Evolutionary conservation across 1,139 yeast species (phyloP).

Genomic region (Suhomyces bokatorum): DNA sequence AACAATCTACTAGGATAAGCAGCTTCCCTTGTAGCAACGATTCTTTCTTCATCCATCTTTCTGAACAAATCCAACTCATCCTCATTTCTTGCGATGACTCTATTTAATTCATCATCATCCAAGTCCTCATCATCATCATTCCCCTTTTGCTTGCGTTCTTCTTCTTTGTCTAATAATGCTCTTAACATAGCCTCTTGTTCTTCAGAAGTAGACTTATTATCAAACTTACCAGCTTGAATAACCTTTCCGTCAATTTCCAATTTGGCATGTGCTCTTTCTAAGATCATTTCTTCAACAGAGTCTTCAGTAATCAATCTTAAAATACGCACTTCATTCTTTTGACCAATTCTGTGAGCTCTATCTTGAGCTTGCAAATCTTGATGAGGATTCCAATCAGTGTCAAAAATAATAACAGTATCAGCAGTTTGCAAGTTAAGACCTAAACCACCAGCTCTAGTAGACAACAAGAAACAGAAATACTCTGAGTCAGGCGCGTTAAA

Average conservation of each 20-base stretch:
- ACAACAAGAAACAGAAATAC: conserved; percentile 72
- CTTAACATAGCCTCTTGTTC: conserved; percentile 79
- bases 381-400: conserved; percentile 92
- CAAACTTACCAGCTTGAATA: conserved; percentile 86
- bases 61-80: conserved; percentile 56
- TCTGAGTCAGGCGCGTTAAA: conserved; percentile 76
- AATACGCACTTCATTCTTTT: conserved; percentile 81
- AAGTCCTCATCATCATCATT: conserved; percentile 51
- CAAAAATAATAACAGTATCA: conserved; percentile 83
- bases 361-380: conserved; percentile 92
- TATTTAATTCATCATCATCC: conserved; percentile 73
- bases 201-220: conserved; percentile 77
- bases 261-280: conserved; percentile 80
- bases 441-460: conserved; percentile 89
- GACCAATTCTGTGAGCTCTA: conserved; percentile 89
- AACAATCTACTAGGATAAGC: conserved; percentile 53
- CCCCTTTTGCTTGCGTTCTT: conserved; percentile 49
- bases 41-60: conserved; percentile 58
- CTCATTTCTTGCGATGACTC: conserved; percentile 68
- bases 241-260: conserved; percentile 86
- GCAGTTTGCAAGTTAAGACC: conserved; percentile 87
- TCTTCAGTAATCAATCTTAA: conserved; percentile 77
- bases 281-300: conserved; percentile 79
- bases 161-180: conserved; percentile 71
- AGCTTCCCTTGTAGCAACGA: conserved; percentile 40